A percentile compares a stretch with the other conserved stretches of the same genome.
Evolutionary conservation across 192 early-diverging fungal species (phyloP).

Genomic region (Coemansia sp.): DNA sequence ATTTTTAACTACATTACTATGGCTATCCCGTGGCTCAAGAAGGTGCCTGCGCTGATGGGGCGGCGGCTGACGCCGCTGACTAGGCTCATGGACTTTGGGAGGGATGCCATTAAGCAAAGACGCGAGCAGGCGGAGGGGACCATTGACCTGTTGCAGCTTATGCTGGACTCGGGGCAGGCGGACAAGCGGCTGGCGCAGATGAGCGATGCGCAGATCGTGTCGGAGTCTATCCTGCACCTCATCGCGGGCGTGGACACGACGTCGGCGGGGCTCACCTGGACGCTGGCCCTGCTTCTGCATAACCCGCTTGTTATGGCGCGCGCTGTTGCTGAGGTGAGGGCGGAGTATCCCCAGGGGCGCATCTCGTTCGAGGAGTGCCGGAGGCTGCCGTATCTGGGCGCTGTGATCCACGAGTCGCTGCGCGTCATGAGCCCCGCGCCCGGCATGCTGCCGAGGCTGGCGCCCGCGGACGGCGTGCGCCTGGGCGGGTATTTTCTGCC

Average conservation of each 20-base stretch:
- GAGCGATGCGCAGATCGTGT: constrained; percentile 38
- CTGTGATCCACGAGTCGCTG: constrained; percentile 51
- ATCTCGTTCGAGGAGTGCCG: constrained; percentile 25
- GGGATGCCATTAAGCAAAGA: constrained; percentile 19
- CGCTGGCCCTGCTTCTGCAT: constrained; percentile 35
- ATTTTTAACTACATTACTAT: constrained; percentile 38
- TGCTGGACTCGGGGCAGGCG: constrained; percentile 21
- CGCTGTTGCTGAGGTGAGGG: constrained; percentile 30
- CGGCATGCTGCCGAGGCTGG: constrained; percentile 37
- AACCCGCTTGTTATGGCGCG: constrained; percentile 33
- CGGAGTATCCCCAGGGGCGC: constrained; percentile 11
- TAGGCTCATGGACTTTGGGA: constrained; percentile 17
- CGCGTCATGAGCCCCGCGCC: constrained; percentile 42
- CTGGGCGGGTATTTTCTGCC: constrained; percentile 45
- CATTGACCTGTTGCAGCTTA: constrained; percentile 35
- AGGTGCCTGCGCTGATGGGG: constrained; percentile 14
- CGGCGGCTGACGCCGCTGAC: constrained; percentile 7
- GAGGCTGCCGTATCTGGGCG: constrained; percentile 41
- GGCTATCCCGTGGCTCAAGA: constrained; percentile 44
- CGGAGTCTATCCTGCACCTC: constrained; percentile 45
- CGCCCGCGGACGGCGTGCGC: constrained; percentile 29
- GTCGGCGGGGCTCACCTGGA: constrained; percentile 44
- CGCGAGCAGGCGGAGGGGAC: background rate
- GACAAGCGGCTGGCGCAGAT: constrained; percentile 5
- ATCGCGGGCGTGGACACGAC: constrained; percentile 54